Evolutionary conservation across 208 protist species (phyloP), one percentile per base, ranked within the genome.

Genomic region (Acanthamoeba lenticulata): DNA sequence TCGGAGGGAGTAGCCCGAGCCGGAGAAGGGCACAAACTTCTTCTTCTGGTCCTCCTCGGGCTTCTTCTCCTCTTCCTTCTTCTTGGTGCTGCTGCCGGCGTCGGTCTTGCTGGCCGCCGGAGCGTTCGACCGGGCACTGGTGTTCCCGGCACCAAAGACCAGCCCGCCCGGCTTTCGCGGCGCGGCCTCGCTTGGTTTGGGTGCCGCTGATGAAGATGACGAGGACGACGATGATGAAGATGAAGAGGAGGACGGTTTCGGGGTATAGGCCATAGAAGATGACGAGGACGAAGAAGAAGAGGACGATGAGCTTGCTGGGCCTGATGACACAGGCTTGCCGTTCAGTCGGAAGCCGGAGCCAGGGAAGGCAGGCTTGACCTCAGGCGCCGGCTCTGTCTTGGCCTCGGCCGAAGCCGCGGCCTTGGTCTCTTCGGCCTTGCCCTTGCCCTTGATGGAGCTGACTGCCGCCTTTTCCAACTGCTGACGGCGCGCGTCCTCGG

Each of bases 1-100:
- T 89, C 81, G 81, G 32, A 89, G 81, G 7, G 47, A 65, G 81
- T 89, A 62, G n/a, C 81, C 81, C 3, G 44, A 32, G 81, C 81
- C 81, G 6, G 81, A 89, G 81, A 89, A 89, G 38, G 81, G 81
- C 47, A 89, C 81, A 44, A 89, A 89, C 81, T 89, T 89, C 47
- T 49, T 49, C 52, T 89, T 44, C 38, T 55, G n/a, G n/a, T n/a
- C n/a, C n/a, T n/a, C n/a, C 72, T 21, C 60, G 19, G 29, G 2
- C 36, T 74, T 15, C 69, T 79, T 79, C 69, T 45, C 24, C 21
- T 79, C 69, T 15, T 79, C 69, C 36, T 79, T 29, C 38, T 79
- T 79, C 57, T 67, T 67, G n/a, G n/a, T 67, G 57, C 57, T n/a
- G n/a, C n/a, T n/a, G n/a, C n/a, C n/a, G n/a, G n/a, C 57, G 6